These are phyloP conservation scores for Capsicum pubescens DNA, from an alignment of 257 asterid genomes.

Conservation along the genomic window DNA sequence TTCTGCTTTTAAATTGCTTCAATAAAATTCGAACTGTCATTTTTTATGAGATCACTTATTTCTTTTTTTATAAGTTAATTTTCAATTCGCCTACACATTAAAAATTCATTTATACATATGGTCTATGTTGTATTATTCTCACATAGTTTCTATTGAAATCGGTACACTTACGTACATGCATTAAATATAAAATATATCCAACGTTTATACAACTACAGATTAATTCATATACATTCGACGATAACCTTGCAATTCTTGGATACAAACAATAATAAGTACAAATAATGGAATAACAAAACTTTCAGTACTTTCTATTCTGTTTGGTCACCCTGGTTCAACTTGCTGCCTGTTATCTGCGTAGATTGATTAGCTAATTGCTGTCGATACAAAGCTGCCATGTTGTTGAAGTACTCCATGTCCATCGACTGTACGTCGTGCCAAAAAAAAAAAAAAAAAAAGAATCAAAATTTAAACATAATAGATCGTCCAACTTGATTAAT, in stretches of 20 bases:
- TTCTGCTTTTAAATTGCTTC: too few species aligned
- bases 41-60: too few species aligned
- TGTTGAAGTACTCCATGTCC: slow-evolving; percentile 70
- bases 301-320: slow-evolving; percentile 27
- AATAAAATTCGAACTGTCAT: too few species aligned
- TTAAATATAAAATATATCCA: background rate
- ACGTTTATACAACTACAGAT: background rate
- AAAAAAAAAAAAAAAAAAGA: background rate
- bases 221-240: background rate
- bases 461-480: background rate
- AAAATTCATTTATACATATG: too few species aligned
- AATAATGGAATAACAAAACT: background rate
- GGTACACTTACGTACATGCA: too few species aligned
- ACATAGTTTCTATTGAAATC: too few species aligned
- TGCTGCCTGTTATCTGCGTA: slow-evolving; percentile 35
- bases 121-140: too few species aligned
- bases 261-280: background rate
- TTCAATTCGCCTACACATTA: too few species aligned
- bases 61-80: too few species aligned
- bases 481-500: background rate
- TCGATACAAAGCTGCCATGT: slow-evolving; percentile 62
- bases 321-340: slow-evolving; percentile 39
- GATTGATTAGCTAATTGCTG: slow-evolving; percentile 48
- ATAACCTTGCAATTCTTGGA: background rate
- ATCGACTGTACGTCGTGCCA: slow-evolving; percentile 46